Base-by-base conservation (phyloP, 345 rosid species). In the Gossypium bickii region DNA sequence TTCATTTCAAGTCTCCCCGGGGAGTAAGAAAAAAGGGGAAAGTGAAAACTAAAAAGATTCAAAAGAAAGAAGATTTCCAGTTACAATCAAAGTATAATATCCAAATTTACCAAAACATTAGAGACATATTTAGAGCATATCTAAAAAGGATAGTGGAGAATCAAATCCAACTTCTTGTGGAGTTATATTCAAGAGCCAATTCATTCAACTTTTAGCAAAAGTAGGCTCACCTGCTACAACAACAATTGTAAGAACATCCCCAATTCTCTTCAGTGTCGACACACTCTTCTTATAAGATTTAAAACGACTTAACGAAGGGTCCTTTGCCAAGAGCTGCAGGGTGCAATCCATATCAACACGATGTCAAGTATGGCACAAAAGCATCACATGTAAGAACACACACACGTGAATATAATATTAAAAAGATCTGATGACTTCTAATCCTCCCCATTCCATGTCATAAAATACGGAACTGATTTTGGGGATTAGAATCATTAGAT, bases 211-310 rank as follows among this genome's bases (percentile, higher is more conserved):
- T 47, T 70, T 22, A 56, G 17, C 58, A 82, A 45, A 13, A 41
- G 20, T 48, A 64, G 47, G 70, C 60, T 9, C 83, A 90, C 98
- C 97, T 84, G 98, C 97, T 75, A 93, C 88, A 58, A 90, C 92
- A 18, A 85, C 89, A 73, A 88, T n/a, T 0, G 94, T 96, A 65
- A 96, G 97, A 76, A 89, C 87, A 86, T 93, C 97, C 64, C 94
- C 94, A 17, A 93, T 25, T 73, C 85, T 89, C 73, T 90, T 93
- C 81, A 92, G 43, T 10, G 17, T 60, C 72, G 76, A 69, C 12
- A 89, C 97, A 15, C 88, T 47, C 86, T 83, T 88, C 83, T 87
- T 90, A 71, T 88, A 82, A 11, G 99, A 93, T 78, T 93, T 92
- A 88, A 87, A 96, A 71, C 87, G 83, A 51, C 83, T 85, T 67